Base-by-base conservation (phyloP, 441 rosid species). In the Hura crepitans region DNA sequence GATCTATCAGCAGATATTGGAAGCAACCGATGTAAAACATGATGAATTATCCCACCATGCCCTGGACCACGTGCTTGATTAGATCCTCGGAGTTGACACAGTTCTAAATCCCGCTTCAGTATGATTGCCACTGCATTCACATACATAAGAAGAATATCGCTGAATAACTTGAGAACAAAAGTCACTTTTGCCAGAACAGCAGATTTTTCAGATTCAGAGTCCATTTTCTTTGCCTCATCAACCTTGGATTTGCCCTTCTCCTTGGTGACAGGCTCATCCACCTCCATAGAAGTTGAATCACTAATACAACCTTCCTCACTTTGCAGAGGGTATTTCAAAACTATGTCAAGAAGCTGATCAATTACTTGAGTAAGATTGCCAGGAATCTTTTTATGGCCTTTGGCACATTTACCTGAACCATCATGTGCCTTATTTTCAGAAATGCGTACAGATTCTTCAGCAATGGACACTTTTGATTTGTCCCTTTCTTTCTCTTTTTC, bases 331-430 rank as follows among this genome's bases (percentile, higher is more conserved):
- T 80, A 92, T 75, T 83, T 92, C 84, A 91, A 65, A 33, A 96
- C 83, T 77, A 88, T 87, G 75, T 96, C 98, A 81, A 96, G 93
- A 80, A 96, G 98, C 83, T 89, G 99, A 79, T 96, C 98, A 74
- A 96, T 88, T 61, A 92, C 98, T 80, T 86, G 96, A 39, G 87
- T 78, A 62, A 95, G 87, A 82, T 87, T 91, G 33, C 91, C 84
- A 53, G 99, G 97, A 75, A 88, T 80, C 83, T 74, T 85, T 79
- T 91, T 90, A 76, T 91, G 97, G 77, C 86, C 85, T 78, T 91
- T 95, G 67, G 86, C 81, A 84, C 87, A 89, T 85, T 85, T 95
- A 70, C 83, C 85, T 28, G 86, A 76, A 71, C 92, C 95, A 77
- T 95, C 97, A 76, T 85, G 89, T 65, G 73, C 73, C 92, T 90